Conservation (phyloP, 768 basidiomycete genomes). For the Tylopilus vinaceipallidus region DNA sequence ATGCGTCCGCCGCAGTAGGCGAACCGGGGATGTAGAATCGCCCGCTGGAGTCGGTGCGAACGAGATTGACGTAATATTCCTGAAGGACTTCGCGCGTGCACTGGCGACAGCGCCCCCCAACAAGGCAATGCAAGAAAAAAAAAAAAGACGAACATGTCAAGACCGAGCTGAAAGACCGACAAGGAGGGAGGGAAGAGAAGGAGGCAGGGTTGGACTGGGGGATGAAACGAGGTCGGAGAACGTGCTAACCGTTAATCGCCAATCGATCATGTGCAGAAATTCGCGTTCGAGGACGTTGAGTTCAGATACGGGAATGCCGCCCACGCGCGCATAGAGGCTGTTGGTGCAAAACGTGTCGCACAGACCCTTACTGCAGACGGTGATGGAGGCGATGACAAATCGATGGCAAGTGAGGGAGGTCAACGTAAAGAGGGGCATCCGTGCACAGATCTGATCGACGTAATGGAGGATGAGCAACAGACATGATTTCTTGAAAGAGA, state of each 20-base stretch:
- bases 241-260: conserved; percentile 85
- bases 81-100: conserved; percentile 89
- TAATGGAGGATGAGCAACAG: conserved; percentile 83
- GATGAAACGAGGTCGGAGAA: conserved; percentile 24
- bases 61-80: conserved; percentile 92
- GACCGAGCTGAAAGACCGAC: conserved; percentile 14
- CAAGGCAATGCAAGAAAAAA: neutral
- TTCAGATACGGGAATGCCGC: conserved; percentile 88
- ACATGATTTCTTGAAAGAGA: conserved; percentile 58
- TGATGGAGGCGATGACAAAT: conserved; percentile 92
- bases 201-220: neutral
- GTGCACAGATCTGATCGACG: conserved; percentile 90
- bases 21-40: conserved; percentile 52
- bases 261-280: conserved; percentile 88
- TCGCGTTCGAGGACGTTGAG: conserved; percentile 94
- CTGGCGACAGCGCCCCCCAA: conserved; percentile 38
- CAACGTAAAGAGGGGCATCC: conserved; percentile 85
- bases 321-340: conserved; percentile 91
- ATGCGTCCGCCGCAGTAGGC: conserved; percentile 26
- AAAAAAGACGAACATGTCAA: conserved; percentile 20
- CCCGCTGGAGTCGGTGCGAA: conserved; percentile 74
- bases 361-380: conserved; percentile 90
- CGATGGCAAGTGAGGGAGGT: conserved; percentile 97
- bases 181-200: neutral
- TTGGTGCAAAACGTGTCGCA: conserved; percentile 97